Percentiles rank a stretch among this genome's conserved stretches.
Evolutionary conservation across 2,329 filamentous ascomycete genomes (phyloP).

Genomic region (Cladosporium cucumerinum): DNA sequence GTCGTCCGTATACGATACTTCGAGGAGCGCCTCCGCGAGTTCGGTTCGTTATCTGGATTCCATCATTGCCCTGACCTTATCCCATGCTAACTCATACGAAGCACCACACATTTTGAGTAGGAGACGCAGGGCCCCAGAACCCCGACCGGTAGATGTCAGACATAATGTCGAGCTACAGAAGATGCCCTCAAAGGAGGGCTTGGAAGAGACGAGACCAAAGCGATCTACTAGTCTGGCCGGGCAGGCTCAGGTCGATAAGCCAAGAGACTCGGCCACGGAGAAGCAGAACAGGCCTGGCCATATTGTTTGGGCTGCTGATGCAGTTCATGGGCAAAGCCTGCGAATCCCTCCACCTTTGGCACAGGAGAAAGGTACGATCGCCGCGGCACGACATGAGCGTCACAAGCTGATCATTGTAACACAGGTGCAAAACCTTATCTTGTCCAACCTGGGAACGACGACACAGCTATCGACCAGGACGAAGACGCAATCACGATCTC

Average conservation of each 20-base stretch:
- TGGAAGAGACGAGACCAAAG: neutral
- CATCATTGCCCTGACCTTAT: neutral
- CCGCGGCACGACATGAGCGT: neutral
- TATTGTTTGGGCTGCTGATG: neutral
- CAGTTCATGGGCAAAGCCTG: neutral
- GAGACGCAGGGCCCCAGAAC: neutral
- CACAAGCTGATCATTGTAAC: neutral
- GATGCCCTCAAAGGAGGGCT: neutral
- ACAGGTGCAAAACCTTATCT: neutral
- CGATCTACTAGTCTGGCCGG: neutral
- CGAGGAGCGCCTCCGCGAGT: slow-evolving; percentile 40
- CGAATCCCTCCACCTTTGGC: neutral
- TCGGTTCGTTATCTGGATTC: neutral
- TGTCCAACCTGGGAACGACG: neutral
- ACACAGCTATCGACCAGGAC: neutral
- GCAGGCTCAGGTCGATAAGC: neutral
- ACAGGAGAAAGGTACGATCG: neutral
- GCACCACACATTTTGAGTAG: neutral
- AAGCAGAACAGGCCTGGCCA: neutral
- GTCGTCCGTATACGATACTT: slow-evolving; percentile 51
- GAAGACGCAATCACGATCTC: neutral
- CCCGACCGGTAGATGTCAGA: neutral
- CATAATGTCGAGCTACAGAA: neutral
- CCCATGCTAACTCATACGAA: neutral
- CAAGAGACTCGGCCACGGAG: neutral